These are phyloP conservation scores for Begonia peltatifolia DNA, from an alignment of 306 rosid genomes.

Conservation along the genomic window DNA sequence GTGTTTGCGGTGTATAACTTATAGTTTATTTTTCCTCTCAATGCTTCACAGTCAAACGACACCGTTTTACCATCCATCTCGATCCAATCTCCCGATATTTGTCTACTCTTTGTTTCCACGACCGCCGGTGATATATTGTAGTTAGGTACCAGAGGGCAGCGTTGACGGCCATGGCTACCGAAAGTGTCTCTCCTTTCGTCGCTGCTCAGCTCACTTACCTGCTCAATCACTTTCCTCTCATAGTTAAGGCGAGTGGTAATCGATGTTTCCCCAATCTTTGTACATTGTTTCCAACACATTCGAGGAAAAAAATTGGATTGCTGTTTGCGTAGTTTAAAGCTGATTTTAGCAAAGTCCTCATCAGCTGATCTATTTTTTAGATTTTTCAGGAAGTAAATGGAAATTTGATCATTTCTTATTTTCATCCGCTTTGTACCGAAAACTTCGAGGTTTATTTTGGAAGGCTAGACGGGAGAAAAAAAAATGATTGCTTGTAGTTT, in stretches of 20 bases:
- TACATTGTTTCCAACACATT: no score
- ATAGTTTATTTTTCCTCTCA: no score
- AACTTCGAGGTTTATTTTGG: not conserved
- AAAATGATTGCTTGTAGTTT: not conserved
- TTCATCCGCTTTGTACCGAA: no score
- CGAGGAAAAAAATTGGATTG: no score
- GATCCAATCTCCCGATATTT: no score
- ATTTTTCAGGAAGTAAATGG: not conserved
- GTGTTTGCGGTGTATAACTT: no score
- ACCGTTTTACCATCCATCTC: no score
- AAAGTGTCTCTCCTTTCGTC: conserved; percentile 51
- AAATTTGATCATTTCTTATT: not conserved
- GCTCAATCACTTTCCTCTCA: conserved; percentile 38
- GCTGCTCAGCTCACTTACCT: conserved; percentile 71
- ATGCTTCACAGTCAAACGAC: no score
- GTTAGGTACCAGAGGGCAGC: not conserved
- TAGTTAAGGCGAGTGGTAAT: conserved; percentile 38
- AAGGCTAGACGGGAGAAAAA: not conserved
- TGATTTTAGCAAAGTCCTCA: no score
- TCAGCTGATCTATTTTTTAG: not conserved
- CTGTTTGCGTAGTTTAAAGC: no score
- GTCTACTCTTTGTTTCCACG: not conserved
- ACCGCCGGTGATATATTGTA: conserved; percentile 2
- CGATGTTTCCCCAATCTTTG: not conserved
- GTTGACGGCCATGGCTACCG: conserved; percentile 28